Percentiles rank a stretch among this genome's conserved stretches.
Evolutionary conservation across 2,329 filamentous ascomycete genomes (phyloP).

Genomic region (Claviceps sorghi): DNA sequence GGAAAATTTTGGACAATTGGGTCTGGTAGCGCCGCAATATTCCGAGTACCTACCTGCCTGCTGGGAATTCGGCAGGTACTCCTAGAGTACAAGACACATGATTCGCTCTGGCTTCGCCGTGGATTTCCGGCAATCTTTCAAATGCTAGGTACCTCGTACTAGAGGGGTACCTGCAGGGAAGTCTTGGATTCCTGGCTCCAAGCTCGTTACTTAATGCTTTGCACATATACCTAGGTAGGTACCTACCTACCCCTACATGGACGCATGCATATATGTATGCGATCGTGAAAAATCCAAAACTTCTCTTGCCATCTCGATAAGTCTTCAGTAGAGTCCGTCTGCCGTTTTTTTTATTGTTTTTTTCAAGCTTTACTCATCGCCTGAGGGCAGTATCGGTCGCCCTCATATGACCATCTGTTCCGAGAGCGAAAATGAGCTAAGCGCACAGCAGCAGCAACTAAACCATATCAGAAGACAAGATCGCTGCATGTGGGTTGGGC

Average conservation of each 20-base stretch:
- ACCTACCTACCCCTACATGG: too few relatives aligned
- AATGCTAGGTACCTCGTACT: background rate
- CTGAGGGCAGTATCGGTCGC: background rate
- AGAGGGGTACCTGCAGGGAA: too few relatives aligned
- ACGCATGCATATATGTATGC: too few relatives aligned
- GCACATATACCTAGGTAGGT: too few relatives aligned
- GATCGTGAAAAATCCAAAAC: too few relatives aligned
- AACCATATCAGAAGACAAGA: background rate
- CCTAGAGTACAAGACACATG: background rate
- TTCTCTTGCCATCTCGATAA: too few relatives aligned
- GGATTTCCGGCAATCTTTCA: background rate
- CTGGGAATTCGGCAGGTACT: conserved; percentile 7
- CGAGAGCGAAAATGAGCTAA: background rate
- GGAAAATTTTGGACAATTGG: conserved; percentile 16
- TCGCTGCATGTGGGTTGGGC: background rate
- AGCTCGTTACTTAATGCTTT: too few relatives aligned
- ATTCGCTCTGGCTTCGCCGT: conserved; percentile 1
- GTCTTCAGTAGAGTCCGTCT: background rate
- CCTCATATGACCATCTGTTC: background rate
- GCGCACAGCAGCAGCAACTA: background rate
- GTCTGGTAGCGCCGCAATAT: conserved; percentile 15
- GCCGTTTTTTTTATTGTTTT: too few relatives aligned
- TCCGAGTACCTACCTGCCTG: conserved; percentile 8
- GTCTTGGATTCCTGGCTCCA: too few relatives aligned
- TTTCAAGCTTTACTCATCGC: background rate